Evolutionary conservation across 306 rosid species (phyloP), one percentile per base, ranked within the genome.

Genomic region (Luffa aegyptiaca): DNA sequence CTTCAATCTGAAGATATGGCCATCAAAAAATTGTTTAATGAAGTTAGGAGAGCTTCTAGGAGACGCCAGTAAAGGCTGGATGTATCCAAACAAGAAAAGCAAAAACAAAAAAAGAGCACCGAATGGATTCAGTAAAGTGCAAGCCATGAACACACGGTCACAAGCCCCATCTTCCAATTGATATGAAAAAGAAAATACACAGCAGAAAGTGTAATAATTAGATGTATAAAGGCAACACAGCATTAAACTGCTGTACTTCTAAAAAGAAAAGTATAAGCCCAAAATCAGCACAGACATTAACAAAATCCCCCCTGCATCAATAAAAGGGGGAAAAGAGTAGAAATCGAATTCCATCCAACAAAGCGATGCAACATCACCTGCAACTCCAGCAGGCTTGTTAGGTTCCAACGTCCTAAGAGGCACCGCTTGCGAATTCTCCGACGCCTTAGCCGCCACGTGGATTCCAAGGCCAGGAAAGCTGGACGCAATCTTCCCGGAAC

Each of bases 51-150:
- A 71, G 58, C 77, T 71, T 69, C n/a, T 42, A 44, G 53, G 4
- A 44, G 37, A 69, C 55, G 36, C 37, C 16, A n/a, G 10, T 5
- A 69, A 69, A 69, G 36, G 10, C 55, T 69, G 52, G 53, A n/a
- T 69, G 36, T 69, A 20, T 69, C 36, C 75, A 44, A 44, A 69
- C 52, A 42, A 66, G 5, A 66, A 36, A 64, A 36, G 11, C 2
- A 17, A 37, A 65, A 42, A 68, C 0, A 26, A 59, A 62, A 33
- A 62, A 33, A 12, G 41, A 69, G 35, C 70, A 20, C 2, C 8
- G 17, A 44, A n/a, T 42, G 52, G 53, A 69, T n/a, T 69, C 75
- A 69, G 75, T 44, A 69, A 69, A 69, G 55, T 69, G 75, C 53
- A 44, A 21, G 53, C 20, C 55, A 11, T 69, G 53, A 48, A 66